Evolutionary conservation across 176 grass and related monocot genomes (phyloP).

Genomic region (Microstegium vimineum): DNA sequence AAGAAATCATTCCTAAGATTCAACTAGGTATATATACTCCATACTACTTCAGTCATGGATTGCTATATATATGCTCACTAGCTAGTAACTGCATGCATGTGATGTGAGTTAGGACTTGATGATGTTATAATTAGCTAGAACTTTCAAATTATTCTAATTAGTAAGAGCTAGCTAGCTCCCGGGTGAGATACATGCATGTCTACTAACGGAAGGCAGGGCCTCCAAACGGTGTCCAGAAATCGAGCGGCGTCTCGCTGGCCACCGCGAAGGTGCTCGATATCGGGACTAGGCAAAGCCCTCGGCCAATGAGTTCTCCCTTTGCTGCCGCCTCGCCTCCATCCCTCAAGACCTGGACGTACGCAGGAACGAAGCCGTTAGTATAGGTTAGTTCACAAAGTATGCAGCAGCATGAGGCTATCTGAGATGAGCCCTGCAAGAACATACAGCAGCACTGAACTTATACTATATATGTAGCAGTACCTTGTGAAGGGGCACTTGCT

Average conservation of each 20-base stretch:
- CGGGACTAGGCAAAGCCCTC: slow-evolving; percentile 85
- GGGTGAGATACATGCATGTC: background rate
- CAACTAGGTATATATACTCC: background rate
- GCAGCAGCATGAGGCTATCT: background rate
- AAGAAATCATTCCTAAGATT: slow-evolving; percentile 42
- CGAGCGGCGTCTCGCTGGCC: slow-evolving; percentile 58
- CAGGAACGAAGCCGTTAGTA: background rate
- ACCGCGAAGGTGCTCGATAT: slow-evolving; percentile 81
- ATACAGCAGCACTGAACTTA: background rate
- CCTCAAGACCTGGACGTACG: background rate
- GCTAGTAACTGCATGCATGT: background rate
- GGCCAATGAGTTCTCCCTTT: slow-evolving; percentile 46
- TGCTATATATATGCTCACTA: background rate
- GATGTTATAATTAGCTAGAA: background rate
- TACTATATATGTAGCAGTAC: slow-evolving; percentile 24
- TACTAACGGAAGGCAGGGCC: slow-evolving; percentile 57
- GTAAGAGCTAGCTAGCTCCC: background rate
- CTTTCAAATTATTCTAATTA: background rate
- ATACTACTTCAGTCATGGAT: background rate
- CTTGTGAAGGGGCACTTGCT: slow-evolving; percentile 65
- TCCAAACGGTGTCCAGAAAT: slow-evolving; percentile 80
- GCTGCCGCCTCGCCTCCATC: slow-evolving; percentile 19
- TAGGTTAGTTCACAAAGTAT: background rate
- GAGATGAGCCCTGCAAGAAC: background rate
- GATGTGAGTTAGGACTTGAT: background rate